phyloP scores from a whole-genome alignment of 352 stramenopile genomes.

The Paralagenidium karlingii region DNA sequence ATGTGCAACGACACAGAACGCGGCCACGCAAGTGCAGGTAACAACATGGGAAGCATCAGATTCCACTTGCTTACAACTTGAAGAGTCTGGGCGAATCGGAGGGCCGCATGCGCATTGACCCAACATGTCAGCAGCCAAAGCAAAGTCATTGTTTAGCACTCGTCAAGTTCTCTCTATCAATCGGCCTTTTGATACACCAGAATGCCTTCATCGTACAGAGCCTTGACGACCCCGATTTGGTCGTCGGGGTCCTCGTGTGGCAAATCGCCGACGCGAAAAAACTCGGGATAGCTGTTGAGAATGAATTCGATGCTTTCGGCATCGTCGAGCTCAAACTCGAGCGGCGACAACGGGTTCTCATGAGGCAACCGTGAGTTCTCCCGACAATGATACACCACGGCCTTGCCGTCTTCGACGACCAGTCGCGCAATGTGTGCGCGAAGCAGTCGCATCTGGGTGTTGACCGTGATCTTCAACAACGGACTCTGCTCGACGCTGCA shows the following conservation, averaged over 20 bases:
- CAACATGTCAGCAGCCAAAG: neutral
- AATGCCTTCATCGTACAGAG: slow-evolving; percentile 65
- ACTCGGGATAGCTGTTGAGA: slow-evolving; percentile 56
- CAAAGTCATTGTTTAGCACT: slow-evolving; percentile 8
- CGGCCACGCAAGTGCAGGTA: no score
- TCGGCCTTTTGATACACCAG: slow-evolving; percentile 69
- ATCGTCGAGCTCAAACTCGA: slow-evolving; percentile 73
- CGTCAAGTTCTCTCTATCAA: no score
- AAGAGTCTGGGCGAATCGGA: no score
- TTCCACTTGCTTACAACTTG: no score
- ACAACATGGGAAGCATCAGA: no score
- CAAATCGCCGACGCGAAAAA: slow-evolving; percentile 64
- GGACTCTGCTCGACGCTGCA: slow-evolving; percentile 64
- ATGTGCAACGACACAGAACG: no score
- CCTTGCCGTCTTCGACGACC: slow-evolving; percentile 64
- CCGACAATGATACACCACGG: slow-evolving; percentile 65
- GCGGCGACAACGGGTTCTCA: slow-evolving; percentile 45
- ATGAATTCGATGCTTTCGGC: slow-evolving; percentile 73
- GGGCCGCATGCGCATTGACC: no score
- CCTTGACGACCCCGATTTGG: slow-evolving; percentile 51
- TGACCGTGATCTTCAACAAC: slow-evolving; percentile 68
- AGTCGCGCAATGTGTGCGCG: slow-evolving; percentile 54
- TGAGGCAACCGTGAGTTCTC: slow-evolving; percentile 71
- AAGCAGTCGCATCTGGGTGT: slow-evolving; percentile 62
- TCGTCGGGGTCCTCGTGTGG: slow-evolving; percentile 60